Evolutionary conservation across 208 protist genomes (phyloP), one percentile per base, ranked within the genome.

Genomic region (Porcisia deanei): DNA sequence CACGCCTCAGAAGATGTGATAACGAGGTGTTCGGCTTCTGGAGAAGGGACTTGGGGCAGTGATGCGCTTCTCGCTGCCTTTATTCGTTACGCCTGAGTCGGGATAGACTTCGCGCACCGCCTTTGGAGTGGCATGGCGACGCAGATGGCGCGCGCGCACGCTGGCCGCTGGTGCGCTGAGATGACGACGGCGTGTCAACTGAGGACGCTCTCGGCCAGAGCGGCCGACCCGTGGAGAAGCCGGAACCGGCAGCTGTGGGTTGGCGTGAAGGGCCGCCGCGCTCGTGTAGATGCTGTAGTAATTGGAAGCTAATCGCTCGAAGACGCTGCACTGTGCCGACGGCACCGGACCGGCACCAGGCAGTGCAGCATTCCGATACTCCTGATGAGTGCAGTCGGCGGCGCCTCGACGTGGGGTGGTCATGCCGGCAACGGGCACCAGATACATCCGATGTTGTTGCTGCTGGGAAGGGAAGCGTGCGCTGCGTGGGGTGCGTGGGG

Each of bases 251-350:
- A 57, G 53, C 3, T 71, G 45, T 34, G 68, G 43, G 68, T 12
- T 12, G 9, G 68, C 43, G 52, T 61, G 69, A 64, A 80, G 61
- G 22, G 69, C 74, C 34, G 59, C 61, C 53, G 69, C 80, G 53
- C 70, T 73, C 41, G 80, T 10, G 49, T 59, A 65, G 43, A 75
- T 64, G 34, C 64, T 37, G 80, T 88, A 88, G 69, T 79, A 88
- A 52, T 85, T 84, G 30, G 84, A 88, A 0, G 80, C 79, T 16
- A 88, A 74, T 3, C 84, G 84, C 76, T 88, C 80, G 64, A 88
- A 88, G 22, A 88, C 84, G 49, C 52, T 58, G 37, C 72, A 76
- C 34, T 60, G 73, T 43, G 47, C 59, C 30, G 67, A 10, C 53
- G 73, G 72, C 67, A 75, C 41, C 60, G 66, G 0, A 22, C 34